phyloP scores from a whole-genome alignment of 176 grass and related monocot genomes.

The Themeda triandra region DNA sequence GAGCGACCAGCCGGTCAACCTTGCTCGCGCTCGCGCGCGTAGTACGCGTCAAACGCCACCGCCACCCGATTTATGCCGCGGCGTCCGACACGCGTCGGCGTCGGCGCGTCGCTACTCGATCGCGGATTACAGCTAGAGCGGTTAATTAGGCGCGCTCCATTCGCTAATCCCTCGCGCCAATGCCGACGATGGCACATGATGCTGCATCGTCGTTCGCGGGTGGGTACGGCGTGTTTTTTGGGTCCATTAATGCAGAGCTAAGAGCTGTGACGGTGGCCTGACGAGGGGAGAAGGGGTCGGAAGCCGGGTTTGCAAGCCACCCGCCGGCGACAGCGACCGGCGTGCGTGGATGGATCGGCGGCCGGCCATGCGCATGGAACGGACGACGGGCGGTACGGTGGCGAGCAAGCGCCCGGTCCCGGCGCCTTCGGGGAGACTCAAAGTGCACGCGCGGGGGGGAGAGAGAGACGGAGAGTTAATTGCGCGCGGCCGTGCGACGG shows the following conservation, averaged over 20 bases:
- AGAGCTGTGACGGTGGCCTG: background rate
- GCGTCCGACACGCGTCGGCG: background rate
- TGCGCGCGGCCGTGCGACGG: conserved; percentile 24
- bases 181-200: background rate
- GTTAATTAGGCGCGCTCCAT: background rate
- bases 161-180: background rate
- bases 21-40: background rate
- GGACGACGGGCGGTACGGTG: too few relatives aligned
- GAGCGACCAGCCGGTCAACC: background rate
- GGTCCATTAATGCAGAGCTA: conserved; percentile 4
- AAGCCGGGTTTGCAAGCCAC: conserved; percentile 27
- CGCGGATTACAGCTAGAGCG: background rate
- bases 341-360: conserved; percentile 13
- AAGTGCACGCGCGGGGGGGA: background rate
- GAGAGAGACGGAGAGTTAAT: background rate
- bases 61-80: background rate
- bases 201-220: too few relatives aligned
- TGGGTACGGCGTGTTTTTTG: background rate
- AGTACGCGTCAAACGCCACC: background rate
- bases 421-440: conserved; percentile 31
- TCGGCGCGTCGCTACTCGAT: background rate
- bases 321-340: conserved; percentile 4
- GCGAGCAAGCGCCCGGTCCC: background rate
- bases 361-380: background rate
- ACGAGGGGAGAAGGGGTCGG: too few relatives aligned